Conservation (phyloP, 1,139 yeast species). For the Kazachstania sp. region DNA sequence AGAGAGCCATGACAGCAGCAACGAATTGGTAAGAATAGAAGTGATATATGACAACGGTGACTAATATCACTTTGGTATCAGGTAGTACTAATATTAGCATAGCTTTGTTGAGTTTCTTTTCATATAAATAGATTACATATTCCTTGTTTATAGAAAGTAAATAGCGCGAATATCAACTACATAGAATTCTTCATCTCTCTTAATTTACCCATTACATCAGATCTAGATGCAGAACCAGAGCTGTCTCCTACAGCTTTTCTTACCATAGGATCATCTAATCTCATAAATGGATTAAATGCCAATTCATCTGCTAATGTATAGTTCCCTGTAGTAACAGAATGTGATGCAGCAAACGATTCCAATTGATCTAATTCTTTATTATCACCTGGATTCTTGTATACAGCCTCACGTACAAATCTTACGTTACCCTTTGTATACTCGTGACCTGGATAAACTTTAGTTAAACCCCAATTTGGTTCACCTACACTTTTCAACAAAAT, state of each 20-base stretch:
- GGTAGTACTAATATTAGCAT: too few relatives aligned
- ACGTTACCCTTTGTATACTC: conserved; percentile 85
- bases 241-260: conserved; percentile 45
- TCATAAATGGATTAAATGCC: conserved; percentile 82
- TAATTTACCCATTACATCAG: conserved; percentile 54
- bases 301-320: conserved; percentile 83
- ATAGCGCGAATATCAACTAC: conserved; percentile 18
- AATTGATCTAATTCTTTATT: conserved; percentile 48
- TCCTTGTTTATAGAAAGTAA: background rate
- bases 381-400: conserved; percentile 39
- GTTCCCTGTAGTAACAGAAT: conserved; percentile 73
- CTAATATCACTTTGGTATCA: too few relatives aligned
- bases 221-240: conserved; percentile 34
- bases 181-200: conserved; percentile 61
- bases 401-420: conserved; percentile 55
- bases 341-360: conserved; percentile 39
- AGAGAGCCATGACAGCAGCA: too few relatives aligned
- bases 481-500: conserved; percentile 54
- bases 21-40: too few relatives aligned
- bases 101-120: background rate
- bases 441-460: conserved; percentile 78
- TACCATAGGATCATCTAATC: conserved; percentile 52
- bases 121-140: background rate
- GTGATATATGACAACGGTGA: too few relatives aligned
- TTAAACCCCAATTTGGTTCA: conserved; percentile 21